phyloP scores from a whole-genome alignment of 31 red algal species.

The Odonthalia washingtoniensis region DNA sequence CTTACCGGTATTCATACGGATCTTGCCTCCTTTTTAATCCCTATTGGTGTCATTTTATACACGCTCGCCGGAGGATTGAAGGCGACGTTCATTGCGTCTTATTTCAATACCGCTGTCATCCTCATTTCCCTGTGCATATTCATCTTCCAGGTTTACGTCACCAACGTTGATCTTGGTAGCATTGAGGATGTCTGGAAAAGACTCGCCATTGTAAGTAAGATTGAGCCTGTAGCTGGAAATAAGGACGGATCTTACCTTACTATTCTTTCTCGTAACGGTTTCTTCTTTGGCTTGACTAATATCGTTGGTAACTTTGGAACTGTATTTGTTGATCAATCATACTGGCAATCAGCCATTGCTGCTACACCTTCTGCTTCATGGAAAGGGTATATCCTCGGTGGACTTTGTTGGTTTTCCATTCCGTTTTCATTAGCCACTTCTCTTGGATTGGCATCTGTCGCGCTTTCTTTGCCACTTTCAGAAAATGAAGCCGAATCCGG shows the following conservation, averaged over 20 bases:
- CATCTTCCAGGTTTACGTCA: slow-evolving; percentile 88
- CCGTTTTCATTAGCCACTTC: slow-evolving; percentile 87
- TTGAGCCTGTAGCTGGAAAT: slow-evolving; percentile 72
- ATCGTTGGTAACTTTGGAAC: slow-evolving; percentile 90
- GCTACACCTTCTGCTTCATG: slow-evolving; percentile 79
- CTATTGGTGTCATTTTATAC: slow-evolving; percentile 86
- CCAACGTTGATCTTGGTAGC: slow-evolving; percentile 49
- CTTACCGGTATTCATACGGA: slow-evolving; percentile 81
- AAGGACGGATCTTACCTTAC: slow-evolving; percentile 74
- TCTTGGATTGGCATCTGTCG: slow-evolving; percentile 76
- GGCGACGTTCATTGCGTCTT: slow-evolving; percentile 87
- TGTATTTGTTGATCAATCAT: slow-evolving; percentile 81
- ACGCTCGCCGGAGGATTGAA: slow-evolving; percentile 85
- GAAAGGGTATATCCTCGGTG: slow-evolving; percentile 88
- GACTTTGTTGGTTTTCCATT: slow-evolving; percentile 92
- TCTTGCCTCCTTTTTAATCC: slow-evolving; percentile 86
- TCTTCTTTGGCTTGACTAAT: slow-evolving; percentile 86
- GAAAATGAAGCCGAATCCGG: slow-evolving; percentile 70
- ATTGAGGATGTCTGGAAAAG: slow-evolving; percentile 57
- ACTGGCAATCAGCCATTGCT: slow-evolving; percentile 91
- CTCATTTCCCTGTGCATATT: slow-evolving; percentile 74
- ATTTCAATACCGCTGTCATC: slow-evolving; percentile 88
- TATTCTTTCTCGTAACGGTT: slow-evolving; percentile 65
- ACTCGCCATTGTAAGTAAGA: slow-evolving; percentile 29
- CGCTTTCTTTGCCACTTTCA: slow-evolving; percentile 76